A percentile compares a stretch with the other conserved stretches of the same genome.
Evolutionary conservation across 2,329 filamentous ascomycete species (phyloP).

Genomic region (Aspergillus melleus): DNA sequence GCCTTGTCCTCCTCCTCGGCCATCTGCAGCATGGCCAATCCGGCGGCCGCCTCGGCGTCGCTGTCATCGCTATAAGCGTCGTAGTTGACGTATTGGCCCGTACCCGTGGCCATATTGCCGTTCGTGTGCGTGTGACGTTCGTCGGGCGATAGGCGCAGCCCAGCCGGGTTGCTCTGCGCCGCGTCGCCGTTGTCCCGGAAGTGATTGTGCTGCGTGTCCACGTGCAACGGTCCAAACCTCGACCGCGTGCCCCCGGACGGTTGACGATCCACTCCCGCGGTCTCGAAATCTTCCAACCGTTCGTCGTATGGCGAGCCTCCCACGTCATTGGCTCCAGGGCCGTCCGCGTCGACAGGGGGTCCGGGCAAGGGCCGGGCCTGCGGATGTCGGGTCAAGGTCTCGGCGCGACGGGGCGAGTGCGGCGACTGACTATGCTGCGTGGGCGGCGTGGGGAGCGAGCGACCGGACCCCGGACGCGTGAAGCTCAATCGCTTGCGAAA

Average conservation of each 20-base stretch:
- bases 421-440: constrained; percentile 52
- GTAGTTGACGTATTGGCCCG: constrained; percentile 48
- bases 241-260: constrained; percentile 25
- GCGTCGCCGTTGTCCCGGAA: constrained; percentile 15
- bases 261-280: constrained; percentile 46
- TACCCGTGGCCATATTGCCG: constrained; percentile 45
- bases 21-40: constrained; percentile 78
- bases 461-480: constrained; percentile 33
- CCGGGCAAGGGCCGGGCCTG: constrained; percentile 61
- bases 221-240: constrained; percentile 25
- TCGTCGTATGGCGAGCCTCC: constrained; percentile 52
- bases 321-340: constrained; percentile 22
- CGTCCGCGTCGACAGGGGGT: constrained; percentile 51
- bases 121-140: constrained; percentile 52
- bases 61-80: constrained; percentile 68
- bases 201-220: constrained; percentile 14
- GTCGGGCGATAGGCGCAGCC: constrained; percentile 40
- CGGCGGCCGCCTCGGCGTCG: constrained; percentile 83
- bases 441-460: constrained; percentile 50
- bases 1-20: constrained; percentile 75
- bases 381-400: constrained; percentile 57
- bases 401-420: constrained; percentile 52
- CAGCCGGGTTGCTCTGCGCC: constrained; percentile 10
- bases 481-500: constrained; percentile 29
- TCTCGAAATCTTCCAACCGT: constrained; percentile 58